phyloP scores from a whole-genome alignment of 202 grass and related monocot species.

The Carex sylvatica region DNA sequence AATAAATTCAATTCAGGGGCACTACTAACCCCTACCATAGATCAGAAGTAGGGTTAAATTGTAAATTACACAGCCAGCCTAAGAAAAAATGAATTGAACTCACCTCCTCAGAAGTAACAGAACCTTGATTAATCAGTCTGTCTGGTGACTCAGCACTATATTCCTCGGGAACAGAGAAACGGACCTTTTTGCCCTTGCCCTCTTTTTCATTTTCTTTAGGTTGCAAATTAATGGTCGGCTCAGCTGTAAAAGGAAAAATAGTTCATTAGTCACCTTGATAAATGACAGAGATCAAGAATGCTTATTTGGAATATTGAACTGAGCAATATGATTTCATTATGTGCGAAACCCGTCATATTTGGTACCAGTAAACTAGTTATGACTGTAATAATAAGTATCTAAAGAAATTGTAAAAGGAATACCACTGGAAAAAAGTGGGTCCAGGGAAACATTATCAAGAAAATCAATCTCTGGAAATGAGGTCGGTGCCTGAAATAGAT shows the following conservation, averaged over 20 bases:
- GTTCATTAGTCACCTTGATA: background rate
- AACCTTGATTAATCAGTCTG: background rate
- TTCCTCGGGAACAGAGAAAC: background rate
- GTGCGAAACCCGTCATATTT: background rate
- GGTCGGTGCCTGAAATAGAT: background rate
- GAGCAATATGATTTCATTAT: background rate
- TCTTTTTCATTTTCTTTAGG: background rate
- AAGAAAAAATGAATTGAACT: background rate
- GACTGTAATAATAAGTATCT: background rate
- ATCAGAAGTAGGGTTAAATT: background rate
- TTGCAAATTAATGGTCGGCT: background rate
- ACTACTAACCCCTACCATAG: background rate
- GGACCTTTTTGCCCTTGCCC: background rate
- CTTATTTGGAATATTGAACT: background rate
- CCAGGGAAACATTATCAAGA: slow-evolving; percentile 1
- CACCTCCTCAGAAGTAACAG: slow-evolving; percentile 6
- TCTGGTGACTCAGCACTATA: background rate
- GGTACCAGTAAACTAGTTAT: background rate
- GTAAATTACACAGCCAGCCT: background rate
- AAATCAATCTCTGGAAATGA: slow-evolving; percentile 19
- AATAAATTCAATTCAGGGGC: background rate
- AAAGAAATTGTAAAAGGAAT: background rate
- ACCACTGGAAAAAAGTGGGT: slow-evolving; percentile 5
- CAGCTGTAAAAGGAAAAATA: slow-evolving; percentile 6
- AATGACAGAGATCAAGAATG: background rate